Evolutionary conservation across 257 asterid species (phyloP).

Genomic region (Agastache rugosa): DNA sequence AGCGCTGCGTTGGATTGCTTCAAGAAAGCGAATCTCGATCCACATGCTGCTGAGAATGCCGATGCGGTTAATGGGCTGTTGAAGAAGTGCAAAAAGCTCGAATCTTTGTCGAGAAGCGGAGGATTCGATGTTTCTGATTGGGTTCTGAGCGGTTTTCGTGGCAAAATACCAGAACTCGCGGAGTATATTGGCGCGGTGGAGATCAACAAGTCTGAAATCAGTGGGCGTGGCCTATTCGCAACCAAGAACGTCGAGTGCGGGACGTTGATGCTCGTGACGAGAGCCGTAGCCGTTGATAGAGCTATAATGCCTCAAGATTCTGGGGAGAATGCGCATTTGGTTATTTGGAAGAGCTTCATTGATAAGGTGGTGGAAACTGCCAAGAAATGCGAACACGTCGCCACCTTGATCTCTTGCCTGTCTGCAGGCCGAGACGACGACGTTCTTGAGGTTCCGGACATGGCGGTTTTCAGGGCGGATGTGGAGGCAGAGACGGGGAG

Average conservation of each 20-base stretch:
- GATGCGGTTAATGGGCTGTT: constrained; percentile 53
- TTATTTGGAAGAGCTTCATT: constrained; percentile 80
- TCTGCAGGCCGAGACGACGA: constrained; percentile 66
- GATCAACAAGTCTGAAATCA: constrained; percentile 66
- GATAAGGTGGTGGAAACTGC: constrained; percentile 58
- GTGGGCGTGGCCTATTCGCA: constrained; percentile 76
- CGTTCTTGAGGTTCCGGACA: constrained; percentile 51
- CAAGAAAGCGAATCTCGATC: constrained; percentile 54
- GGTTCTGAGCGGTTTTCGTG: constrained; percentile 63
- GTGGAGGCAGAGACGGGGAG: constrained; percentile 44
- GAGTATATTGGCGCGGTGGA: constrained; percentile 78
- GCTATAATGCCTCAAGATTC: constrained; percentile 70
- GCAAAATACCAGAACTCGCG: constrained; percentile 63
- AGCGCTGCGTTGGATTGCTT: constrained; percentile 59
- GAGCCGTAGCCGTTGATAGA: constrained; percentile 74
- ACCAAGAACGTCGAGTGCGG: constrained; percentile 72
- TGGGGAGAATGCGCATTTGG: constrained; percentile 60
- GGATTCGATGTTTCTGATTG: constrained; percentile 80
- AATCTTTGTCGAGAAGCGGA: constrained; percentile 65
- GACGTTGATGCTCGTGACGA: constrained; percentile 59
- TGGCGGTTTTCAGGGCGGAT: constrained; percentile 54
- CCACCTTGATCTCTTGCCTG: constrained; percentile 49
- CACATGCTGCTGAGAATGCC: constrained; percentile 52
- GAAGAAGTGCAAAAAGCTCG: constrained; percentile 67
- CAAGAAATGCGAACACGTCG: constrained; percentile 42